Evolutionary conservation across 129 eudicot genomes (phyloP).

Genomic region (Helianthus tuberosus): DNA sequence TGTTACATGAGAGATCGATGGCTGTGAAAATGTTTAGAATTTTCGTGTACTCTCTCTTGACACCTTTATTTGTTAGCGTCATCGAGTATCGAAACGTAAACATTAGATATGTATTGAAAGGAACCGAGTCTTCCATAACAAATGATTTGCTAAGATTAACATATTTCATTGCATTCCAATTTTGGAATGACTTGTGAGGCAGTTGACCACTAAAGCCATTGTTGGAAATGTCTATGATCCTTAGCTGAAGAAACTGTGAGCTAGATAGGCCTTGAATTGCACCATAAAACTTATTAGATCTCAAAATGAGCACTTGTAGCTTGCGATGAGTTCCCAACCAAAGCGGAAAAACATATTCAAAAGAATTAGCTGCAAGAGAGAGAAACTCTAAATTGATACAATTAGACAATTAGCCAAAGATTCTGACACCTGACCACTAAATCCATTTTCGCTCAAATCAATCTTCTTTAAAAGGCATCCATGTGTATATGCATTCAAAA

Average conservation of each 20-base stretch:
- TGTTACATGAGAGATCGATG: constrained; percentile 44
- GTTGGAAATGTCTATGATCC: constrained; percentile 36
- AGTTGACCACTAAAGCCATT: constrained; percentile 30
- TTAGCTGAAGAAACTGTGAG: constrained; percentile 11
- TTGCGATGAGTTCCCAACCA: constrained; percentile 3
- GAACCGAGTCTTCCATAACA: neutral
- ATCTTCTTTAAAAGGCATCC: neutral
- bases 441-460: constrained; percentile 17
- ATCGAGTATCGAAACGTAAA: too few relatives aligned
- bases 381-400: constrained; percentile 12
- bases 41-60: neutral
- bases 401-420: constrained; percentile 18
- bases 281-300: constrained; percentile 21
- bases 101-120: too few relatives aligned
- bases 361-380: constrained; percentile 12
- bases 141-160: neutral
- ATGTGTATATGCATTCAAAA: neutral
- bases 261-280: neutral
- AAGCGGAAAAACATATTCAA: constrained; percentile 13
- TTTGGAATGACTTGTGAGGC: constrained; percentile 5
- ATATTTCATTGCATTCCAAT: constrained; percentile 26
- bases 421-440: neutral
- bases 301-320: constrained; percentile 19
- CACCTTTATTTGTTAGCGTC: constrained; percentile 27
- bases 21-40: constrained; percentile 14